Evolutionary conservation across 495 filamentous ascomycete species (phyloP).

Genomic region (Daldinia loculata): DNA sequence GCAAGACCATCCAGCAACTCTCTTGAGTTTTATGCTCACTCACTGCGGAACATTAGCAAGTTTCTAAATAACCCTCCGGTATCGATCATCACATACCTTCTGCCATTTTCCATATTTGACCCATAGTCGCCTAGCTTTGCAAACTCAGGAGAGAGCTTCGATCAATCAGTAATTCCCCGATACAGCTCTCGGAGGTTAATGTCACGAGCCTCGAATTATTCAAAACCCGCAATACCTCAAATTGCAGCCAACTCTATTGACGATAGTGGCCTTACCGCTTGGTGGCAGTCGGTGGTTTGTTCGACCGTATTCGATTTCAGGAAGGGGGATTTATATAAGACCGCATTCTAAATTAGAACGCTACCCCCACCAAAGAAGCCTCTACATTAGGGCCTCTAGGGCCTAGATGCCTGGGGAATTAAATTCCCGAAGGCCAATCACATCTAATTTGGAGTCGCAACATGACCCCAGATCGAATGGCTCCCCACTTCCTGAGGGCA

Average conservation of each 20-base stretch:
- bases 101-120: constrained; percentile 16
- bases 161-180: neutral
- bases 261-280: constrained; percentile 17
- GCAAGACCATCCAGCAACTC: constrained; percentile 80
- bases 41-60: constrained; percentile 48
- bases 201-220: neutral
- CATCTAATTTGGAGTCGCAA: constrained; percentile 5
- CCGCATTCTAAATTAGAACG: constrained; percentile 7
- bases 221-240: neutral
- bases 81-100: constrained; percentile 22
- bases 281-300: constrained; percentile 13
- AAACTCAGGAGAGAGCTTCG: neutral
- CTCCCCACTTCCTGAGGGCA: constrained; percentile 10
- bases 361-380: neutral
- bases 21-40: constrained; percentile 69
- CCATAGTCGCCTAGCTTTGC: constrained; percentile 7
- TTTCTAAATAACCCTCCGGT: neutral
- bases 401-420: constrained; percentile 12
- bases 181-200: neutral
- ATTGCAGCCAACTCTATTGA: neutral
- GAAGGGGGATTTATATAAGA: constrained; percentile 30
- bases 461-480: constrained; percentile 21
- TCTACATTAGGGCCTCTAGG: neutral
- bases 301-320: constrained; percentile 14
- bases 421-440: constrained; percentile 23